These are phyloP conservation scores for Scenedesmus sp. DNA, from an alignment of 163 green algal species.

Conservation along the genomic window DNA sequence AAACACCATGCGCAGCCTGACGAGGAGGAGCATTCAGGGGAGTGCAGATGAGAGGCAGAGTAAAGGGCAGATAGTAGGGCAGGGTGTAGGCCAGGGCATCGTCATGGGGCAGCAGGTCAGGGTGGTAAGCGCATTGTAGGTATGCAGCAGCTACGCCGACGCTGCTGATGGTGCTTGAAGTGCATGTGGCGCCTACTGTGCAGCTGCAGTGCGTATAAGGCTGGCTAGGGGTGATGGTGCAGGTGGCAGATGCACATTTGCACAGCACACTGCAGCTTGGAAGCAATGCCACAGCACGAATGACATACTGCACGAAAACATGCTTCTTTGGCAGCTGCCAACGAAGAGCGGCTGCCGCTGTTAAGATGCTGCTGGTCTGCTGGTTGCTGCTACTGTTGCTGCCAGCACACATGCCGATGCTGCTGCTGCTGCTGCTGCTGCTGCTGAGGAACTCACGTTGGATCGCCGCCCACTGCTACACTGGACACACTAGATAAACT, in stretches of 20 bases:
- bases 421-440: background rate
- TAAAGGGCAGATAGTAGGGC: no score
- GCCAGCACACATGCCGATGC: background rate
- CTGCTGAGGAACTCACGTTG: background rate
- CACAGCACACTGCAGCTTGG: no score
- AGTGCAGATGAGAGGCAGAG: no score
- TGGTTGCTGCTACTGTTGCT: background rate
- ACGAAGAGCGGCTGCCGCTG: background rate
- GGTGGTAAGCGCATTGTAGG: background rate
- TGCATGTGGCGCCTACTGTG: background rate
- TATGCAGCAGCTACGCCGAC: background rate
- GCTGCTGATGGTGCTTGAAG: background rate
- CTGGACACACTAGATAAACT: background rate
- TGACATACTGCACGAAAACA: background rate
- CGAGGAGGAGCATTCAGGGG: background rate
- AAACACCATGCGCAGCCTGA: slow-evolving; percentile 51
- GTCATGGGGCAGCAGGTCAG: no score
- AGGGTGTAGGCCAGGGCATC: no score
- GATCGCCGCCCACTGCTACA: background rate
- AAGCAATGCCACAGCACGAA: background rate
- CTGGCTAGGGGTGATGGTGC: background rate
- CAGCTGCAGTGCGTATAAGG: background rate
- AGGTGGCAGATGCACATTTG: background rate
- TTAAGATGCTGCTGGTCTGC: background rate
- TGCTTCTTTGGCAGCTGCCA: background rate